Evolutionary conservation across 1,139 yeast species (phyloP), one percentile per base, ranked within the genome.

Genomic region (Geotrichum candidum): DNA sequence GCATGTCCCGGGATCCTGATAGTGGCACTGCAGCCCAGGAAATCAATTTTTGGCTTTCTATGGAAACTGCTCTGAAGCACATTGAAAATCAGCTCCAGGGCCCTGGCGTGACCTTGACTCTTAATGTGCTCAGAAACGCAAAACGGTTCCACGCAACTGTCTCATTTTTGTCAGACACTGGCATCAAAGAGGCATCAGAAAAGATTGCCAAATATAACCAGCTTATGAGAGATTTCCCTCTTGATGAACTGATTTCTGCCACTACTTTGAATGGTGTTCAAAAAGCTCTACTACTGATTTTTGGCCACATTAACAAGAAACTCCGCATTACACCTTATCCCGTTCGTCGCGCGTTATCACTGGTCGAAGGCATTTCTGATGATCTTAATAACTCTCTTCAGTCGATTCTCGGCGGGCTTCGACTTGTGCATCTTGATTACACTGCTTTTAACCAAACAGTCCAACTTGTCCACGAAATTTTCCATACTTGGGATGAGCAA

Each of bases 111-210:
- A 76, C 75, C 31, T 71, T 82, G n/a, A 84, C 96, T 0, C 73
- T 90, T 27, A 84, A 83, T 2, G 76, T 89, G 1, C 77, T 92
- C 62, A 83, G 84, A 64, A 77, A 81, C 48, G 91, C 92, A 2
- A 90, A 89, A 67, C 79, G 97, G 66, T 88, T 87, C 69, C 96
- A 89, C 69, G 86, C 90, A 0, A 86, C 95, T 0, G 82, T 86
- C 29, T 82, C 89, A 41, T 87, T 91, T 68, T 76, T 84, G 48
- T 83, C 89, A 15, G 96, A 89, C 69, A 84, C 88, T 1, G 91
- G 92, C 0, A 74, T 92, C 41, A 77, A 80, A 52, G 87, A 84
- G 35, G 83, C 89, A 25, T 68, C 84, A 22, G 78, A 78, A 9
- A 76, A 76, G 52, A 82, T 90, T 0, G 76, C 77, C 25, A 77